Evolutionary conservation across 2,329 filamentous ascomycete genomes (phyloP).

Genomic region (Monosporascus sp.): DNA sequence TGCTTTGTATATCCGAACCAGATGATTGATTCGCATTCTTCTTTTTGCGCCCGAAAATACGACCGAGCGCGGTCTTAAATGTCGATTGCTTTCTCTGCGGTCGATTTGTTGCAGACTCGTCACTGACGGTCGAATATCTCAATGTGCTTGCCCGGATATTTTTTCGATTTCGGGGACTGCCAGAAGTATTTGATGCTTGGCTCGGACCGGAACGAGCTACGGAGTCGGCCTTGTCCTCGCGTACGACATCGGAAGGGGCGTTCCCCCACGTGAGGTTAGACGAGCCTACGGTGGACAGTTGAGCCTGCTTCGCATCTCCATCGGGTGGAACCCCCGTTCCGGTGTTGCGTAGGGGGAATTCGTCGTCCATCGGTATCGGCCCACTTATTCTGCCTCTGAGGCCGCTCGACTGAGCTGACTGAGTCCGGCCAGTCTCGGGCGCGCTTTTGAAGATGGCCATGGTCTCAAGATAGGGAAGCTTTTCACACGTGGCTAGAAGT

Average conservation of each 20-base stretch:
- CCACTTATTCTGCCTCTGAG: slow-evolving; percentile 57
- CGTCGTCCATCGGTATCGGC: slow-evolving; percentile 56
- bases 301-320: slow-evolving; percentile 16
- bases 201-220: slow-evolving; percentile 18
- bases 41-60: slow-evolving; percentile 54
- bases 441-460: slow-evolving; percentile 43
- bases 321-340: slow-evolving; percentile 32
- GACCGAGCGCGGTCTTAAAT: slow-evolving; percentile 49
- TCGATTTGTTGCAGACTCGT: slow-evolving; percentile 30
- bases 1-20: slow-evolving; percentile 20
- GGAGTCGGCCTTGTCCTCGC: slow-evolving; percentile 16
- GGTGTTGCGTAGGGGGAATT: slow-evolving; percentile 46
- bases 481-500: slow-evolving; percentile 6
- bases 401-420: slow-evolving; percentile 29
- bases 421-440: slow-evolving; percentile 34
- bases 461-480: slow-evolving; percentile 6
- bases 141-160: slow-evolving; percentile 35
- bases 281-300: slow-evolving; percentile 13
- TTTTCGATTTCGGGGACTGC: slow-evolving; percentile 26
- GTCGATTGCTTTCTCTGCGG: slow-evolving; percentile 54
- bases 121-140: slow-evolving; percentile 45
- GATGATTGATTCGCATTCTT: slow-evolving; percentile 34
- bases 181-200: slow-evolving; percentile 20
- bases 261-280: slow-evolving; percentile 15
- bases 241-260: slow-evolving; percentile 13